Conservation (phyloP, 163 green algal species). For the Scenedesmus sp. region DNA sequence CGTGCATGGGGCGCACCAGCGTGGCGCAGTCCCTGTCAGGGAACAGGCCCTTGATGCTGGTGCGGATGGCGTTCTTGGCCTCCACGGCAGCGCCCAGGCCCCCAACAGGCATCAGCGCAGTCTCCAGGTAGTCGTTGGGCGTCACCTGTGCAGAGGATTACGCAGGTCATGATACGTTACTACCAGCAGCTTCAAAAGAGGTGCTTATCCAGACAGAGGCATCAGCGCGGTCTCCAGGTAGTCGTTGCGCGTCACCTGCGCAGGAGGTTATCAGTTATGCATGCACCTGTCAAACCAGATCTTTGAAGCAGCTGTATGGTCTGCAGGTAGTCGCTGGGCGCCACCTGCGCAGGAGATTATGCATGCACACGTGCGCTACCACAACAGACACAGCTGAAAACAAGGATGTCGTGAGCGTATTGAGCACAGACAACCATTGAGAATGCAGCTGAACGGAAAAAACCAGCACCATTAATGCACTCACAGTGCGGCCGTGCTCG, state of each 20-base stretch:
- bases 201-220: no score
- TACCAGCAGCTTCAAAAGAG: no score
- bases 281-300: no score
- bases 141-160: conserved; percentile 9
- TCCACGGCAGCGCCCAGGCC: conserved; percentile 21
- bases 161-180: no score
- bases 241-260: no score
- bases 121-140: conserved; percentile 60
- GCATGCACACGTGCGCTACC: no score
- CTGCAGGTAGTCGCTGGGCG: no score
- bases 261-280: no score
- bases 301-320: no score
- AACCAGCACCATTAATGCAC: background rate
- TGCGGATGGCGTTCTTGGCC: conserved; percentile 77
- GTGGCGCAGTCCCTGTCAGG: conserved; percentile 92
- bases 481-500: conserved; percentile 34
- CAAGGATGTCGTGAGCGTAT: background rate
- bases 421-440: background rate
- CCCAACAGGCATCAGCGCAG: conserved; percentile 50
- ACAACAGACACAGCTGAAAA: background rate
- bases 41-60: conserved; percentile 90
- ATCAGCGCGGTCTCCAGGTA: no score
- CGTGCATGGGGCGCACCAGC: conserved; percentile 86
- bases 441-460: no score
- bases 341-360: no score